Percentiles rank a stretch among this genome's conserved stretches.
Evolutionary conservation across 768 basidiomycete species (phyloP).

Genomic region (Thelephora ganbajun): DNA sequence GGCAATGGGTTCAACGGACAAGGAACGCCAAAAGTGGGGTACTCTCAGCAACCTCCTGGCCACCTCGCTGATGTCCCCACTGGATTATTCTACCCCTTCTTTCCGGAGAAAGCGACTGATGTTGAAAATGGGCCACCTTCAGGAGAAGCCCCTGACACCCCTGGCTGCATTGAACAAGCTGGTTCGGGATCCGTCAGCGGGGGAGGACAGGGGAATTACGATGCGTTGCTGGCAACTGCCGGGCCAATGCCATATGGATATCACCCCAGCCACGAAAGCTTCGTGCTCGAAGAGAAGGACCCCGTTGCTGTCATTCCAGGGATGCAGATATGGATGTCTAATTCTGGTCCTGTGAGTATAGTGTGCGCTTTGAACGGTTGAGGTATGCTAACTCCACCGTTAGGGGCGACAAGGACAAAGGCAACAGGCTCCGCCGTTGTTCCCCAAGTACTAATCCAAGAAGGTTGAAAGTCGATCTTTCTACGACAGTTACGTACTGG

Average conservation of each 20-base stretch:
- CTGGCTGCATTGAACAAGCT: constrained; percentile 1
- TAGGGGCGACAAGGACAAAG: too few species aligned
- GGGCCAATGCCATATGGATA: constrained; percentile 46
- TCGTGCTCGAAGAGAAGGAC: constrained; percentile 57
- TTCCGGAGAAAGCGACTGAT: constrained; percentile 32
- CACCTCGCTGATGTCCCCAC: constrained; percentile 53
- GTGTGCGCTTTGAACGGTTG: too few species aligned
- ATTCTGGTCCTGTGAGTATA: constrained; percentile 18
- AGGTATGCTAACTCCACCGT: too few species aligned
- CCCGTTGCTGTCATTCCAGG: constrained; percentile 7
- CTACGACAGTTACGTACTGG: too few species aligned
- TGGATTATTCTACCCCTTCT: constrained; percentile 68
- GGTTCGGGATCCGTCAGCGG: not conserved
- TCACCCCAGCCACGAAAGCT: constrained; percentile 45
- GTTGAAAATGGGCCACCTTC: too few species aligned
- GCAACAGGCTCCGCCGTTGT: too few species aligned
- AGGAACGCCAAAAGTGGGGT: constrained; percentile 4
- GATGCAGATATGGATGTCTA: constrained; percentile 27
- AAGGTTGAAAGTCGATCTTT: too few species aligned
- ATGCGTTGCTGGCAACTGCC: constrained; percentile 44
- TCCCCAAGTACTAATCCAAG: too few species aligned
- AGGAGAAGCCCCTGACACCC: not conserved
- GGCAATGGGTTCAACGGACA: constrained; percentile 1
- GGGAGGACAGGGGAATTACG: constrained; percentile 25
- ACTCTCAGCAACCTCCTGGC: constrained; percentile 7